phyloP scores from a whole-genome alignment of 2,329 filamentous ascomycete species.

The Aureobasidium zeae region DNA sequence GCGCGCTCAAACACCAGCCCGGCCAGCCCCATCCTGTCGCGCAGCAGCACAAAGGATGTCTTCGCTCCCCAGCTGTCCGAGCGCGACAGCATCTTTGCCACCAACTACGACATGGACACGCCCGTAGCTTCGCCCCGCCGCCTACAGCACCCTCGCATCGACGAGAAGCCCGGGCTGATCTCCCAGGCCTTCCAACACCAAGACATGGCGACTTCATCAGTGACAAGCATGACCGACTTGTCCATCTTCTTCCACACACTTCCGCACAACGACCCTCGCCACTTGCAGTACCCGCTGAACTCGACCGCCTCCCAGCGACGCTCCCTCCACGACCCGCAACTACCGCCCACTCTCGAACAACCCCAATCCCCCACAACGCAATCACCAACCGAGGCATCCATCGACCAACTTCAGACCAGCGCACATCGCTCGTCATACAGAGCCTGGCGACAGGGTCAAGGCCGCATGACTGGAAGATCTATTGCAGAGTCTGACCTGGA shows the following conservation, averaged over 20 bases:
- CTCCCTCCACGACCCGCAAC: slow-evolving; percentile 7
- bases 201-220: slow-evolving; percentile 5
- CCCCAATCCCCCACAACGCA: neutral
- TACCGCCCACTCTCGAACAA: neutral
- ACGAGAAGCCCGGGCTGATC: slow-evolving; percentile 6
- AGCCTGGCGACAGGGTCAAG: slow-evolving; percentile 42
- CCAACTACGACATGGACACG: slow-evolving; percentile 38
- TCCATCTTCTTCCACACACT: slow-evolving; percentile 11
- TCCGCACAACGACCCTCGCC: slow-evolving; percentile 8
- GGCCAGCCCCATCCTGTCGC: slow-evolving; percentile 6
- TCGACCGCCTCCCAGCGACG: slow-evolving; percentile 5
- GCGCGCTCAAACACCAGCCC: slow-evolving; percentile 14
- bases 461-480: slow-evolving; percentile 32
- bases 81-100: slow-evolving; percentile 55
- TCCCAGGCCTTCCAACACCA: slow-evolving; percentile 3
- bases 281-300: neutral
- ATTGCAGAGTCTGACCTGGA: slow-evolving; percentile 30
- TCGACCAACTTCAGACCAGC: slow-evolving; percentile 22
- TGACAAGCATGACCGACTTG: slow-evolving; percentile 12
- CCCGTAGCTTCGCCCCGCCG: slow-evolving; percentile 15
- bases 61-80: slow-evolving; percentile 48
- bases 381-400: neutral
- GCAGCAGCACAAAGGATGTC: slow-evolving; percentile 22
- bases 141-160: slow-evolving; percentile 1
- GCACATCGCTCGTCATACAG: slow-evolving; percentile 39